A percentile compares a stretch with the other conserved stretches of the same genome.
Conservation (phyloP, 225 moss, liverwort and hornwort species). For the Rhytidiadelphus loreus region DNA sequence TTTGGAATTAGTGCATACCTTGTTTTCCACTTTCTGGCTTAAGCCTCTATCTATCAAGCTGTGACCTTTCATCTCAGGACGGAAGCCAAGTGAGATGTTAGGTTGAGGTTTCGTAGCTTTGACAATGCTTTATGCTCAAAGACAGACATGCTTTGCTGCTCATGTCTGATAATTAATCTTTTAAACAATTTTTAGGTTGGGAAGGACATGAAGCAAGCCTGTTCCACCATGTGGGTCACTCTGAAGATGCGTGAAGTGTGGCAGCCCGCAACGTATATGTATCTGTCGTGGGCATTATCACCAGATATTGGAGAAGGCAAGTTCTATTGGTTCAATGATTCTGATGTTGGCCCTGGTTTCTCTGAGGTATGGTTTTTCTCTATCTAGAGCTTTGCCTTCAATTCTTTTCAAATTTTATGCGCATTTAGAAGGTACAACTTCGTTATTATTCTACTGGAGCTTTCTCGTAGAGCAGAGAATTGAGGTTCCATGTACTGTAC, state of each 20-base stretch:
- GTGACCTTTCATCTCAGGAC: not conserved
- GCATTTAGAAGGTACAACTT: not conserved
- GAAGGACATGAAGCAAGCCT: conserved; percentile 54
- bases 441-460: not conserved
- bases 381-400: not conserved
- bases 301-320: conserved; percentile 80
- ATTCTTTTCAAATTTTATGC: not conserved
- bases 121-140: not conserved
- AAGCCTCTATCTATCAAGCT: not conserved
- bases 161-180: not conserved
- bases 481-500: not conserved
- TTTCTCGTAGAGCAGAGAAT: not conserved
- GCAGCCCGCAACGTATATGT: conserved; percentile 79
- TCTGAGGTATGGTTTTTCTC: conserved; percentile 43
- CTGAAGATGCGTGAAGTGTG: conserved; percentile 62
- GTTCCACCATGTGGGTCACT: conserved; percentile 58
- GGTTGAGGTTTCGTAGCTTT: not conserved
- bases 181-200: conserved; percentile 25
- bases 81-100: not conserved
- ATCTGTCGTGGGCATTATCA: conserved; percentile 51
- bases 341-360: conserved; percentile 57
- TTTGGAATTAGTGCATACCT: not conserved
- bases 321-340: conserved; percentile 84
- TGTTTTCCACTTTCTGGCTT: not conserved
- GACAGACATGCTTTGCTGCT: not conserved